Evolutionary conservation across 2,329 filamentous ascomycete species (phyloP).

Genomic region (Thermochaetoides dissita): DNA sequence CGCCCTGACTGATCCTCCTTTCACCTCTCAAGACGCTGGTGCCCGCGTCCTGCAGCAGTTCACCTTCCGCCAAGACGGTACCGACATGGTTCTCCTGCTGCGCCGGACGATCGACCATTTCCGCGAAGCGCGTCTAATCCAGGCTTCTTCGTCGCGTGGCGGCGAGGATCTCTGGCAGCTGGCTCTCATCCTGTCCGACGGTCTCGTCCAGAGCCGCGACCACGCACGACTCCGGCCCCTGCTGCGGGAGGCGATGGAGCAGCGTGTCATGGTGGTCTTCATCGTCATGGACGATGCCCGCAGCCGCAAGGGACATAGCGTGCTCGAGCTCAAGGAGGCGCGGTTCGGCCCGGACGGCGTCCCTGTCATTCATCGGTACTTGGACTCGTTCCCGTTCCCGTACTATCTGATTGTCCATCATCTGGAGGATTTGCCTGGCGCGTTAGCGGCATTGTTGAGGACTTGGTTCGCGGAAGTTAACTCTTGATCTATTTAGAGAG

Average conservation of each 20-base stretch:
- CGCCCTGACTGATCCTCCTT: conserved; percentile 67
- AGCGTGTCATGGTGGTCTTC: conserved; percentile 96
- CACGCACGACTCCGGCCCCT: conserved; percentile 73
- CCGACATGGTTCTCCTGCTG: conserved; percentile 70
- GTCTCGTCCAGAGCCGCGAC: conserved; percentile 67
- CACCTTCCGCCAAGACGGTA: conserved; percentile 70
- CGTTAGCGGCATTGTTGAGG: conserved; percentile 74
- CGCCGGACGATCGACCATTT: conserved; percentile 69
- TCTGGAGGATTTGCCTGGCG: conserved; percentile 77
- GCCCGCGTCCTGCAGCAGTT: conserved; percentile 76
- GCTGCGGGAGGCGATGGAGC: conserved; percentile 76
- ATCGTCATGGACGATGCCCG: conserved; percentile 71
- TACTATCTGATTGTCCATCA: conserved; percentile 94
- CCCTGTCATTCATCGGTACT: conserved; percentile 75
- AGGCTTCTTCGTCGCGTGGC: conserved; percentile 26
- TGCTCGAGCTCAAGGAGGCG: conserved; percentile 79
- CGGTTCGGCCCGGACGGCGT: conserved; percentile 53
- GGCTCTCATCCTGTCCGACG: conserved; percentile 83
- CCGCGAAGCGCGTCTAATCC: conserved; percentile 49
- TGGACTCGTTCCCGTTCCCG: conserved; percentile 91
- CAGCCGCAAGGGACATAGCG: conserved; percentile 44
- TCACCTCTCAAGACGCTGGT: conserved; percentile 62
- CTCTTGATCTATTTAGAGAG: conserved; percentile 15
- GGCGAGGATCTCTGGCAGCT: conserved; percentile 81
- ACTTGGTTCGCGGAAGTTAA: conserved; percentile 83